A percentile compares a stretch with the other conserved stretches of the same genome.
Evolutionary conservation across 2,329 filamentous ascomycete genomes (phyloP).

Genomic region (Leptographium wingfieldii): DNA sequence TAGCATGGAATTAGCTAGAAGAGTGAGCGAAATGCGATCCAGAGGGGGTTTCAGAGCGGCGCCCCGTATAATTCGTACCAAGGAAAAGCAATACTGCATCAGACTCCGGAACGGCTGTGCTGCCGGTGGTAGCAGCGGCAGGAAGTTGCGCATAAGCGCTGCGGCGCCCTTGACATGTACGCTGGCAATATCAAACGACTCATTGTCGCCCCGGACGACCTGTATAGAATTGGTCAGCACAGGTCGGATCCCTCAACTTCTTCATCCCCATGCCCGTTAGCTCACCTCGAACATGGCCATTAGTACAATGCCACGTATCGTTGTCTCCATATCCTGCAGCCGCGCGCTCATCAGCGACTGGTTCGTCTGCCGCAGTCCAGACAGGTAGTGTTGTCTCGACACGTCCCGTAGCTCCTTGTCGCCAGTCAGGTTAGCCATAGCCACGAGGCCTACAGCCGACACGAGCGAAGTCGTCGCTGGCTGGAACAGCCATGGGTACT

Average conservation of each 20-base stretch:
- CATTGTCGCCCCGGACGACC: constrained; percentile 33
- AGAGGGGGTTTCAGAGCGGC: constrained; percentile 2
- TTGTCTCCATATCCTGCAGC: constrained; percentile 26
- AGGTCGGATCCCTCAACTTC: neutral
- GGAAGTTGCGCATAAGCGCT: constrained; percentile 38
- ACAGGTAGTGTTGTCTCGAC: constrained; percentile 40
- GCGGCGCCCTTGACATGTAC: constrained; percentile 48
- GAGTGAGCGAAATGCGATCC: neutral
- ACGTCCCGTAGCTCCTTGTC: constrained; percentile 31
- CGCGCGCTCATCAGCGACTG: constrained; percentile 24
- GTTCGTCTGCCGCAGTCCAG: constrained; percentile 36
- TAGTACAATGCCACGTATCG: constrained; percentile 40
- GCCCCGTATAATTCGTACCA: constrained; percentile 25
- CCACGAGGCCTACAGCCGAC: constrained; percentile 44
- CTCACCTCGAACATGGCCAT: constrained; percentile 49
- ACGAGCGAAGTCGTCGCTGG: constrained; percentile 35
- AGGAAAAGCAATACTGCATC: constrained; percentile 42
- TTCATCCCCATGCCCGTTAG: neutral
- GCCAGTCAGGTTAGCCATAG: constrained; percentile 39
- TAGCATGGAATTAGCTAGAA: constrained; percentile 30
- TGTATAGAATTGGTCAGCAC: constrained; percentile 8
- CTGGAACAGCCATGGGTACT: constrained; percentile 22
- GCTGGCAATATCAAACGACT: constrained; percentile 37
- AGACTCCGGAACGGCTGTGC: constrained; percentile 37
- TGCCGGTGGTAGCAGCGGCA: constrained; percentile 24